A percentile compares a stretch with the other conserved stretches of the same genome.
These are phyloP conservation scores for Talaromyces sp. DNA, from an alignment of 2,329 filamentous ascomycete species.

Conservation along the genomic window DNA sequence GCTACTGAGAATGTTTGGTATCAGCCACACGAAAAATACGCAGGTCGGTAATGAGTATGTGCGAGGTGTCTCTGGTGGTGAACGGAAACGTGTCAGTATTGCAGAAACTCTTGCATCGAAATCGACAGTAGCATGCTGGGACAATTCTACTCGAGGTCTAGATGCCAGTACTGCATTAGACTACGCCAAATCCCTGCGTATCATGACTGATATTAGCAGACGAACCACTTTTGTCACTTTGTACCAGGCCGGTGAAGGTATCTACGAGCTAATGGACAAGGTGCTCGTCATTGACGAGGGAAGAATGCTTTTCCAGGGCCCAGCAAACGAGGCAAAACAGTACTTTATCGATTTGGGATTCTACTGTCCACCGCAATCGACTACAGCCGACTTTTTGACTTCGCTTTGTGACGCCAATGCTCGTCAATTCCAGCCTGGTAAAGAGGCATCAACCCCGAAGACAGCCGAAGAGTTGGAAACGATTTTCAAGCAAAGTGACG, in stretches of 20 bases:
- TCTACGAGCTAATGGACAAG: slow-evolving; percentile 75
- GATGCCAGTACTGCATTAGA: slow-evolving; percentile 77
- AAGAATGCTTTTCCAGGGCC: slow-evolving; percentile 65
- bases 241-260: slow-evolving; percentile 68
- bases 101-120: slow-evolving; percentile 73
- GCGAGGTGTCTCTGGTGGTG: slow-evolving; percentile 74
- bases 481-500: slow-evolving; percentile 62
- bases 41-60: slow-evolving; percentile 70
- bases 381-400: slow-evolving; percentile 75
- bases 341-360: slow-evolving; percentile 68
- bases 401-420: slow-evolving; percentile 71
- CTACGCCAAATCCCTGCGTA: slow-evolving; percentile 66
- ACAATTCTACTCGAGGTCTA: slow-evolving; percentile 76
- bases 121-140: slow-evolving; percentile 71
- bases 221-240: slow-evolving; percentile 68
- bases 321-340: slow-evolving; percentile 56
- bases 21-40: slow-evolving; percentile 70
- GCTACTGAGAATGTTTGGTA: slow-evolving; percentile 74
- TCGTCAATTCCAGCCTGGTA: slow-evolving; percentile 64
- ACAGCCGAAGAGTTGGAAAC: slow-evolving; percentile 66
- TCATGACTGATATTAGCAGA: slow-evolving; percentile 73
- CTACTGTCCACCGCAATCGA: slow-evolving; percentile 56
- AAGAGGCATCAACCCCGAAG: slow-evolving; percentile 64
- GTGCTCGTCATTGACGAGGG: slow-evolving; percentile 74
- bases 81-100: slow-evolving; percentile 76